Conservation (phyloP, 1,284 basidiomycete genomes). For the Ustilago xerochloae region DNA sequence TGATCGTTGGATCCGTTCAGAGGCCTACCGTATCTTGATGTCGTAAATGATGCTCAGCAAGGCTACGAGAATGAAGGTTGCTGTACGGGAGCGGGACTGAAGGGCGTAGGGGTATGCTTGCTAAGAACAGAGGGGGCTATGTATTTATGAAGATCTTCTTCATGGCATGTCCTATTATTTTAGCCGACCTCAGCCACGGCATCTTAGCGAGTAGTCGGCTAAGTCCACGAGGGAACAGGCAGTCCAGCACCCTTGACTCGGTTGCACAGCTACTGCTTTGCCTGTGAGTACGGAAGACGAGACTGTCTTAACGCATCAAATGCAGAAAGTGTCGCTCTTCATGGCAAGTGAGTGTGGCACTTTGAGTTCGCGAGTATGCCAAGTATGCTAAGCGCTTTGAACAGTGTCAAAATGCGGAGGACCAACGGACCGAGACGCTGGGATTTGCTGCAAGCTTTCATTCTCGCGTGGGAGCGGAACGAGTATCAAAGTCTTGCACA, state of each 20-base stretch:
- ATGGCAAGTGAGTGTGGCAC: not conserved
- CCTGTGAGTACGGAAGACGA: not conserved
- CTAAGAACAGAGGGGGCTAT: not conserved
- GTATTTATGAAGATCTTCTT: no score
- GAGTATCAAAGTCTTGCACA: not conserved
- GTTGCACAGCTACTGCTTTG: not conserved
- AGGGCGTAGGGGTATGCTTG: not conserved
- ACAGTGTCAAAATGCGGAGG: slow-evolving; percentile 7
- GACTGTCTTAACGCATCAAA: not conserved
- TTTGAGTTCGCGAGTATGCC: not conserved
- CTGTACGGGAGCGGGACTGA: not conserved
- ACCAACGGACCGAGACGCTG: slow-evolving; percentile 3
- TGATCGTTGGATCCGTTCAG: not conserved
- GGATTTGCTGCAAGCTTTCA: not conserved
- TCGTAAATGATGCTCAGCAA: not conserved
- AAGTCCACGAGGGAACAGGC: slow-evolving; percentile 1
- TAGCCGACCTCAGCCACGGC: not conserved
- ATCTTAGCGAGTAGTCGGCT: slow-evolving; percentile 12
- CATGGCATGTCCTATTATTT: no score
- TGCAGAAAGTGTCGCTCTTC: not conserved
- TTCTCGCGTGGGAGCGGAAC: not conserved
- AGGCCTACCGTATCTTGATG: not conserved
- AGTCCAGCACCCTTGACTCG: not conserved
- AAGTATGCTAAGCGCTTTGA: slow-evolving; percentile 5
- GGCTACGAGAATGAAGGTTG: not conserved